These are phyloP conservation scores for Stromatinia cepivora DNA, from an alignment of 2,329 filamentous ascomycete genomes.

Conservation along the genomic window DNA sequence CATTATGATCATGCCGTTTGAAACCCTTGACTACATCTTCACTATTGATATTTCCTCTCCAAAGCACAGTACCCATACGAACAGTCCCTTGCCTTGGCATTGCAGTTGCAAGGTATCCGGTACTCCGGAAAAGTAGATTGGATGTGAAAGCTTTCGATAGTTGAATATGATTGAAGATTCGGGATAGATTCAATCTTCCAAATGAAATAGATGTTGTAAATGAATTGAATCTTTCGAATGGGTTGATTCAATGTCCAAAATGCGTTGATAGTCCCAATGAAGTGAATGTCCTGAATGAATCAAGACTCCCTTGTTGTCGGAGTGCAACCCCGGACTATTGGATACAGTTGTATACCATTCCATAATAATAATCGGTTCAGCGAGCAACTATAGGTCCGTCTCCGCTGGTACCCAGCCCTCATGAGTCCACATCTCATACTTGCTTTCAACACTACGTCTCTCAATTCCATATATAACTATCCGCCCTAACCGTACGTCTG, in stretches of 20 bases:
- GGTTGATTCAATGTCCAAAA: no score
- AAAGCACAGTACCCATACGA: not conserved
- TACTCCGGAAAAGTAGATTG: not conserved
- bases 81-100: not conserved
- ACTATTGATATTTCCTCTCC: not conserved
- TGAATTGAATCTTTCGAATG: no score
- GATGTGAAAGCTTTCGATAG: not conserved
- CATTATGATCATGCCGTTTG: not conserved
- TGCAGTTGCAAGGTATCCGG: not conserved
- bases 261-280: no score
- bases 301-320: no score
- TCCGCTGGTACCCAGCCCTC: not conserved
- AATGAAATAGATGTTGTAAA: no score
- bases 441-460: not conserved
- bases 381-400: not conserved
- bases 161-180: not conserved
- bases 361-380: not conserved
- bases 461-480: not conserved
- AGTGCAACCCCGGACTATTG: no score
- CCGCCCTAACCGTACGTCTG: not conserved
- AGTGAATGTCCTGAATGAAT: no score
- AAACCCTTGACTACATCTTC: not conserved
- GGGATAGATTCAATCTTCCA: not conserved
- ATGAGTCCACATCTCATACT: not conserved
- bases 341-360: not conserved